Evolutionary conservation across 768 basidiomycete genomes (phyloP), one percentile per base, ranked within the genome.

Genomic region (Hericium rajendrae): DNA sequence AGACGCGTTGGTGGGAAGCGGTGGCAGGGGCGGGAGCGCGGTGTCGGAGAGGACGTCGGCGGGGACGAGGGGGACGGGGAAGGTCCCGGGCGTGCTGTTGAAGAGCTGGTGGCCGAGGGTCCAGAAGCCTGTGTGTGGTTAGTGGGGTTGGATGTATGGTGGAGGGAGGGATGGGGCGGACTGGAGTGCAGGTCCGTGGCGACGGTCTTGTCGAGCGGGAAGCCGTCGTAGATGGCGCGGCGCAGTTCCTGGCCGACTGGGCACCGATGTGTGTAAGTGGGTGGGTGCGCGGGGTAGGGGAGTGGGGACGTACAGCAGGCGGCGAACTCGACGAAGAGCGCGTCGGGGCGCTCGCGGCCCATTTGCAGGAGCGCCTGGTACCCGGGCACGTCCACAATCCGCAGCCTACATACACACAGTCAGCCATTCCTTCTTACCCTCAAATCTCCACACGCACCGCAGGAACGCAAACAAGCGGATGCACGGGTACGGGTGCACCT

Each of bases 61-160:
- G n/a, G 73, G 66, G n/a, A 86, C 54, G 63, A 86, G 85, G 0
- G 70, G 65, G 0, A 73, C 80, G 1, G 81, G 78, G 67, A 82
- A 85, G 0, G 75, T 72, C 38, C 75, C 67, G 0, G 78, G 74
- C 0, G 72, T 79, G 2, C 78, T 73, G 49, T 69, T 73, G 70
- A 84, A 86, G 12, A 86, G 72, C 51, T 78, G 70, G 59, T 85
- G 83, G 1, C 84, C 84, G 15, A 46, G 8, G 8, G 12, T 15
- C 43, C 4, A 77, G 71, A 4, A 78, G 71, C 83, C 83, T 85
- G 11, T n/a, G n/a, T n/a, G n/a, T n/a, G 2, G 13, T 16, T 15
- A 6, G 8, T 6, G 43, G 16, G 40, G 3, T 15, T 12, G 40
- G 40, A 6, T n/a, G 16, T 6, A 20, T 41, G 15, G 20, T 1